Evolutionary conservation across 2,329 filamentous ascomycete genomes (phyloP).

Genomic region (Pleoardoris graminearum): DNA sequence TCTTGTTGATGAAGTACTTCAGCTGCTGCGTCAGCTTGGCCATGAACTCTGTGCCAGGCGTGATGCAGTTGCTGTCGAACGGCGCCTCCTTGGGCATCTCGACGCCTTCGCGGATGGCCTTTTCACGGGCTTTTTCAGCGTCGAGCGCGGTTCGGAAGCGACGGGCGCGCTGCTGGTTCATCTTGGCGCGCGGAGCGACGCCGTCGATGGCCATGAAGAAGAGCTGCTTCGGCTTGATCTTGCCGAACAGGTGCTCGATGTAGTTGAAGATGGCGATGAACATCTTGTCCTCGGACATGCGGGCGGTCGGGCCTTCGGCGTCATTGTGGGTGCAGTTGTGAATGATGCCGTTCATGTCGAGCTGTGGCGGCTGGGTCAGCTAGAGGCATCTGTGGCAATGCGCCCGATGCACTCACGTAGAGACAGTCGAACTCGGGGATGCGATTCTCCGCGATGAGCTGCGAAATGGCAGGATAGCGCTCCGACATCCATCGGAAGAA

Average conservation of each 20-base stretch:
- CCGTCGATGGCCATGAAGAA: constrained; percentile 99
- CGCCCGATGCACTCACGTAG: constrained; percentile 62
- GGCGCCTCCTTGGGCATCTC: constrained; percentile 94
- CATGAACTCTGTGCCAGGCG: constrained; percentile 97
- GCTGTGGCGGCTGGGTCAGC: constrained; percentile 48
- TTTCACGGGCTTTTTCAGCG: constrained; percentile 84
- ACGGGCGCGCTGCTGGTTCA: constrained; percentile 97
- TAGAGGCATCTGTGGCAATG: neutral
- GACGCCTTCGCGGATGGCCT: constrained; percentile 84
- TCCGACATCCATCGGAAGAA: constrained; percentile 99
- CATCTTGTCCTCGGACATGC: constrained; percentile 97
- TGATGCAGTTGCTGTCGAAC: constrained; percentile 99
- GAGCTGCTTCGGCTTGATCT: constrained; percentile 96
- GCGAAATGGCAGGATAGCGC: constrained; percentile 96
- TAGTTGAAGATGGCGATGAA: constrained; percentile 99
- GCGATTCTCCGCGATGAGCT: constrained; percentile 96
- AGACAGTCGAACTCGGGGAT: constrained; percentile 99
- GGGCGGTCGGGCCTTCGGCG: constrained; percentile 86
- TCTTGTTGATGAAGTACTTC: constrained; percentile 99
- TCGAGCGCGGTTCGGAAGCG: constrained; percentile 94
- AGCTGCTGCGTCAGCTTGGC: constrained; percentile 90
- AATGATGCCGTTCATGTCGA: constrained; percentile 99
- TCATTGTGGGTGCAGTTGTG: constrained; percentile 98
- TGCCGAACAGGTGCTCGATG: constrained; percentile 97
- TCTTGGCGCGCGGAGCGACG: constrained; percentile 95